Evolutionary conservation across 441 rosid genomes (phyloP), one percentile per base, ranked within the genome.

Genomic region (Adansonia gregorii): DNA sequence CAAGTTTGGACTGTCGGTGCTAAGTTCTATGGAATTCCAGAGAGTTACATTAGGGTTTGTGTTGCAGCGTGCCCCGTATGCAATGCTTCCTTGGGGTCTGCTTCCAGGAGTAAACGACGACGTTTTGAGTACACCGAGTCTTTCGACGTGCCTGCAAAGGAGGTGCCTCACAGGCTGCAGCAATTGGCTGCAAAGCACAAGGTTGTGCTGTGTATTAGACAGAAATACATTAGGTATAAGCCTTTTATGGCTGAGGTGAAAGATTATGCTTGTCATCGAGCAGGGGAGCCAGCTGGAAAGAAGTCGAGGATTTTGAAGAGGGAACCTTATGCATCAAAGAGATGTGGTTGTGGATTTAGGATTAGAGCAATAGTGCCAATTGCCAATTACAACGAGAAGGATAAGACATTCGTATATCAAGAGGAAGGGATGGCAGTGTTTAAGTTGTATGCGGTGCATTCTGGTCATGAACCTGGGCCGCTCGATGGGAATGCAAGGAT

Each of bases 231-330:
- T 63, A 87, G 99, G 92, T 91, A 93, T 81, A 96, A 96, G 83
- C 98, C 99, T 0, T 96, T 96, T 81, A 94, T 96, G 97, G 99
- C 99, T 0, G 99, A 96, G 86, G 99, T 96, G 69, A 96, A 94
- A 86, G 99, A 96, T 87, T 96, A 96, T 84, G 99, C 99, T 17
- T 96, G 99, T 77, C 99, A 96, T 46, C 89, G 99, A 82, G 99
- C 99, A 27, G 98, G 99, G 19, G 98, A 96, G 85, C 99, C 98
- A 6, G 91, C 84, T 0, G 88, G 90, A 0, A 96, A 96, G 90
- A 96, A 91, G 87, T 90, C 99, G 0, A 94, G 86, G 89, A 86
- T 94, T 85, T 76, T 94, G 89, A 96, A 94, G 88, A 94, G 99
- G 84, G 99, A 96, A 84, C 98, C 98, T 2, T 96, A 96, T 85